phyloP scores from a whole-genome alignment of 495 filamentous ascomycete species.

The Tetracladium marchalianum region DNA sequence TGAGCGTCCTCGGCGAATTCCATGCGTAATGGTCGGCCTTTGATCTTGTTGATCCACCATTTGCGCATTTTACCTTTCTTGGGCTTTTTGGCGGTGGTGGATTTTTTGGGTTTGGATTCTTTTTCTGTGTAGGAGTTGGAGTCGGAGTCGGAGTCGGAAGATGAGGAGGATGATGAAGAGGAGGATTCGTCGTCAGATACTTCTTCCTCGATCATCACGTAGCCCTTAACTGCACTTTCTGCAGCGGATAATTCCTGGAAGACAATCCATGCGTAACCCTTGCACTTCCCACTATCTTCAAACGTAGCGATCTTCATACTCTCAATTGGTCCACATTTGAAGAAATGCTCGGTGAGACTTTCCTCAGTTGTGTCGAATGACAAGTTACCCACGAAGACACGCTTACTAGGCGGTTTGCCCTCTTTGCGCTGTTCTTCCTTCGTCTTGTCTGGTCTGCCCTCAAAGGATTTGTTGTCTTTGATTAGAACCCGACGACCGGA shows the following conservation, averaged over 20 bases:
- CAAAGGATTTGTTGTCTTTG: conserved; percentile 80
- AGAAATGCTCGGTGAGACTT: conserved; percentile 66
- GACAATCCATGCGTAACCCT: conserved; percentile 90
- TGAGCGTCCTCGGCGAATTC: conserved; percentile 89
- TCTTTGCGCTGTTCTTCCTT: conserved; percentile 25
- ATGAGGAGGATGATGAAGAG: conserved; percentile 37
- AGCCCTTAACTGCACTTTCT: conserved; percentile 72
- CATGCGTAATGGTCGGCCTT: conserved; percentile 70
- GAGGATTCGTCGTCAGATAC: conserved; percentile 34
- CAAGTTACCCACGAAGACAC: conserved; percentile 89
- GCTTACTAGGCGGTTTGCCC: conserved; percentile 55
- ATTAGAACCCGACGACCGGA: conserved; percentile 73
- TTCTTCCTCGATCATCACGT: conserved; percentile 51
- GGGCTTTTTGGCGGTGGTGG: no score
- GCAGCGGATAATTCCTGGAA: conserved; percentile 73
- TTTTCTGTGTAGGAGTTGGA: conserved; percentile 16
- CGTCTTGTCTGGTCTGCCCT: conserved; percentile 54
- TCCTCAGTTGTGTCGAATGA: conserved; percentile 79
- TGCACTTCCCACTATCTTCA: conserved; percentile 94
- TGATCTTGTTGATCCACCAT: conserved; percentile 72
- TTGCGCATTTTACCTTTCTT: conserved; percentile 55
- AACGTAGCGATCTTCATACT: conserved; percentile 87
- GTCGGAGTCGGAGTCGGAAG: conserved; percentile 6
- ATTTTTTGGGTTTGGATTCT: conserved; percentile 20
- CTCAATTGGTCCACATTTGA: conserved; percentile 66